These are phyloP conservation scores for Kwoniella heveanensis DNA, from an alignment of 768 basidiomycete genomes.

Conservation along the genomic window DNA sequence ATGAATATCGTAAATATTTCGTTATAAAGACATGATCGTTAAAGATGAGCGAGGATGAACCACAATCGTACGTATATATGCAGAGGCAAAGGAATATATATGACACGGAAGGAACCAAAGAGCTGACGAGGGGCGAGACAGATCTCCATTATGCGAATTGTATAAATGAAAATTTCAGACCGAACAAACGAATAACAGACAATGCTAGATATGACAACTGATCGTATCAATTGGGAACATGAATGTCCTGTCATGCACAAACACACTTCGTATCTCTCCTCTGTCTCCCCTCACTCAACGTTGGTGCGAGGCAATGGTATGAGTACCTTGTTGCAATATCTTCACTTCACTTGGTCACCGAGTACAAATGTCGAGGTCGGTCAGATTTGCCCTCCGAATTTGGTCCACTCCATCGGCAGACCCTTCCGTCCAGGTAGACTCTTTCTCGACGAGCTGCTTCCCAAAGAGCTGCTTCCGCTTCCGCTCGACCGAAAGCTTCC, in stretches of 20 bases:
- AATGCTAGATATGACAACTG: slow-evolving; percentile 1
- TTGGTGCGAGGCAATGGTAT: too few relatives aligned
- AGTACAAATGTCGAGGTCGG: background rate
- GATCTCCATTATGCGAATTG: too few relatives aligned
- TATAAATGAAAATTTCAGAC: too few relatives aligned
- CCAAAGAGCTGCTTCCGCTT: slow-evolving; percentile 5
- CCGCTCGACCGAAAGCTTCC: background rate
- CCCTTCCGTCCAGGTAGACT: slow-evolving; percentile 17
- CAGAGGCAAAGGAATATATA: too few relatives aligned
- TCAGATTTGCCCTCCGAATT: slow-evolving; percentile 10
- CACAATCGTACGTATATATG: background rate
- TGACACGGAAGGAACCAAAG: background rate
- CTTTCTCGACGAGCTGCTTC: slow-evolving; percentile 16
- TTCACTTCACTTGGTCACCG: background rate
- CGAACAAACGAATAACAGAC: too few relatives aligned
- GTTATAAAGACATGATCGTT: background rate
- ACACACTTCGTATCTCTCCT: too few relatives aligned
- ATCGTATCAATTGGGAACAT: too few relatives aligned
- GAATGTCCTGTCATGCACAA: too few relatives aligned
- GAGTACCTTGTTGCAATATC: background rate
- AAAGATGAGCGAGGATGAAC: background rate
- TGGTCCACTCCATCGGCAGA: slow-evolving; percentile 22
- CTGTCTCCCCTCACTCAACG: too few relatives aligned
- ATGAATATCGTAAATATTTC: background rate
- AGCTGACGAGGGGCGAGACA: too few relatives aligned